phyloP scores from a whole-genome alignment of 192 early-diverging fungal species.

The Dissophora ornata region DNA sequence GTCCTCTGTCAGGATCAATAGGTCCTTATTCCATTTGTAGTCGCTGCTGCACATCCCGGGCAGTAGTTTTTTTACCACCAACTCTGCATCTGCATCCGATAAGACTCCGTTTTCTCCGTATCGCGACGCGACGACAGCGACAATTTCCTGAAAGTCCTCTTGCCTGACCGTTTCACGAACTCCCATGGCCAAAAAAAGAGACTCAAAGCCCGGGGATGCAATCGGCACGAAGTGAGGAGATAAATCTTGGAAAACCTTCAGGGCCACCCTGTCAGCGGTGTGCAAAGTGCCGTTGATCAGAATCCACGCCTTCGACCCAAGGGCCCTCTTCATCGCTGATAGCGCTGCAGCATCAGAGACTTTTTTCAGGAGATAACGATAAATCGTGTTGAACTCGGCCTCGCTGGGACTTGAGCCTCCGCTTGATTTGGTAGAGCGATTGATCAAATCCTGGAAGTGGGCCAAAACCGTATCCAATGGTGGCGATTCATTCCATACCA shows the following conservation, averaged over 20 bases:
- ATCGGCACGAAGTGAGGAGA: slow-evolving; percentile 22
- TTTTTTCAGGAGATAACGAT: background rate
- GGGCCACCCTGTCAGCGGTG: slow-evolving; percentile 6
- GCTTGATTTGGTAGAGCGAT: background rate
- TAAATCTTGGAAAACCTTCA: slow-evolving; percentile 8
- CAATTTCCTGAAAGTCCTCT: slow-evolving; percentile 9
- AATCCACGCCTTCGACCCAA: slow-evolving; percentile 10
- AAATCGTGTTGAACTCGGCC: slow-evolving; percentile 7
- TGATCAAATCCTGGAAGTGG: slow-evolving; percentile 7
- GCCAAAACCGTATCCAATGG: slow-evolving; percentile 32
- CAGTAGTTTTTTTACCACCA: slow-evolving; percentile 11
- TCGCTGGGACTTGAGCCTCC: background rate
- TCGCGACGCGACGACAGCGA: background rate
- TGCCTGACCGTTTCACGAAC: slow-evolving; percentile 4
- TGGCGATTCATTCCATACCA: slow-evolving; percentile 37
- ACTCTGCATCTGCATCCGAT: slow-evolving; percentile 3
- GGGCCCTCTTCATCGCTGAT: background rate
- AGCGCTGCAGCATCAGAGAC: background rate
- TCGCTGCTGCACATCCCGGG: background rate
- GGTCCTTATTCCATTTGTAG: background rate
- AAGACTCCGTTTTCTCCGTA: slow-evolving; percentile 3
- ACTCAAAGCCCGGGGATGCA: background rate
- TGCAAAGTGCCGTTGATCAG: slow-evolving; percentile 8
- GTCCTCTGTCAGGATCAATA: slow-evolving; percentile 11
- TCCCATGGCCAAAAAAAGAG: slow-evolving; percentile 21